phyloP scores from a whole-genome alignment of 2,329 filamentous ascomycete species.

The Orbilia brochopaga region DNA sequence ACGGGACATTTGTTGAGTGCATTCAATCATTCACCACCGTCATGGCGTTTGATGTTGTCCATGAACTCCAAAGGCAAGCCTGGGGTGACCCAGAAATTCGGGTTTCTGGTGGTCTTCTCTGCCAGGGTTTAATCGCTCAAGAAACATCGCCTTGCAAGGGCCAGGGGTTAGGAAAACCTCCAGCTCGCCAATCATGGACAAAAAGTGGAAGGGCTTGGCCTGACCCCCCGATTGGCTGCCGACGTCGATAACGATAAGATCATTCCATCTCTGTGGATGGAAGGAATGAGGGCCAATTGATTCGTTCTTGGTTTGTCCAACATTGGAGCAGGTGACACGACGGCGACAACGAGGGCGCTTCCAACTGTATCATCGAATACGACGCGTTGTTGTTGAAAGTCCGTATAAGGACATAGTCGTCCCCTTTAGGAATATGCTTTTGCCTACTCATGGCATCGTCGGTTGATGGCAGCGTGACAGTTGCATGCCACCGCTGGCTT shows the following conservation, averaged over 20 bases:
- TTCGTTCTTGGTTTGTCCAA: not conserved
- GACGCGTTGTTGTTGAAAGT: no score
- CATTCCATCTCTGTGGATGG: not conserved
- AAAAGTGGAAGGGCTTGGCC: constrained; percentile 23
- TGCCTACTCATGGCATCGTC: not conserved
- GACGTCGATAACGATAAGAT: constrained; percentile 10
- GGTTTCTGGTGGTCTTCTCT: constrained; percentile 35
- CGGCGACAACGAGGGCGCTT: not conserved
- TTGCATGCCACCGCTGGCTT: not conserved
- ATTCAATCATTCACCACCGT: constrained; percentile 19
- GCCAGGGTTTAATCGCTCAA: constrained; percentile 49
- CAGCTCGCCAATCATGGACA: constrained; percentile 44
- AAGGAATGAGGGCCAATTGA: not conserved
- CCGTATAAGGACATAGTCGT: no score
- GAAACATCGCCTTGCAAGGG: constrained; percentile 45
- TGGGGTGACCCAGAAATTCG: constrained; percentile 48
- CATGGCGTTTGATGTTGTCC: not conserved
- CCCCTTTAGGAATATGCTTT: no score
- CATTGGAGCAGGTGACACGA: not conserved
- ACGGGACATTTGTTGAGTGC: constrained; percentile 9
- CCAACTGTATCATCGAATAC: not conserved
- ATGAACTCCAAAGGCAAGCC: constrained; percentile 11
- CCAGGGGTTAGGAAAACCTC: constrained; percentile 27
- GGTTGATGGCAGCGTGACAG: constrained; percentile 2
- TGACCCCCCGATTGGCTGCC: constrained; percentile 1